A percentile compares a stretch with the other conserved stretches of the same genome.
These are phyloP conservation scores for Pseudocercospora eumusae DNA, from an alignment of 2,329 filamentous ascomycete species.

Conservation along the genomic window DNA sequence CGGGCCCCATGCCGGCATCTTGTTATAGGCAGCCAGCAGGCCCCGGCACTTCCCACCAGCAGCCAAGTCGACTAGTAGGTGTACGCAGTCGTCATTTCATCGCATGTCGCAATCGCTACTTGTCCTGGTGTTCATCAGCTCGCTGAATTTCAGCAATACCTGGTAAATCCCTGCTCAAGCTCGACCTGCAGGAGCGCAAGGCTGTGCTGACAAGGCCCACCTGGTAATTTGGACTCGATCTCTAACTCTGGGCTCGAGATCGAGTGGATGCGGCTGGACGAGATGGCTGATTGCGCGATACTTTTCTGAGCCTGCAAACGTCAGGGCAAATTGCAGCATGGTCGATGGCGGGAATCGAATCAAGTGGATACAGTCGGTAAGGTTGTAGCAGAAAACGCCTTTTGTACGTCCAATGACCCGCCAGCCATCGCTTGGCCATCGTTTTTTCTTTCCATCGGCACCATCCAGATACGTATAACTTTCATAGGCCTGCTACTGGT, in stretches of 20 bases:
- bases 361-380: constrained; percentile 8
- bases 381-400: constrained; percentile 18
- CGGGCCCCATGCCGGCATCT: constrained; percentile 14
- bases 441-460: constrained; percentile 4
- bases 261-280: constrained; percentile 25
- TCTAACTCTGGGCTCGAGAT: constrained; percentile 23
- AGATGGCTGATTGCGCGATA: constrained; percentile 22
- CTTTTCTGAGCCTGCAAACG: constrained; percentile 19
- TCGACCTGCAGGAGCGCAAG: constrained; percentile 20
- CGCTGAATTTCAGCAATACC: constrained; percentile 19
- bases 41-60: constrained; percentile 12
- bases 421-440: constrained; percentile 9
- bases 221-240: constrained; percentile 25
- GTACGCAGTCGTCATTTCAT: constrained; percentile 21
- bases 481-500: constrained; percentile 5
- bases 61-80: constrained; percentile 13
- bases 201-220: constrained; percentile 20
- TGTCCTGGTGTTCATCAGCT: constrained; percentile 13
- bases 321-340: constrained; percentile 25
- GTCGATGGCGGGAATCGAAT: constrained; percentile 19
- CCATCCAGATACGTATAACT: constrained; percentile 3
- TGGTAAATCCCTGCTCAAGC: constrained; percentile 22
- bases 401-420: constrained; percentile 6
- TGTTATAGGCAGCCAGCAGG: constrained; percentile 11
- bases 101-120: constrained; percentile 22